Conservation (phyloP, 2,329 filamentous ascomycete genomes). For the Dactylellina haptotyla region DNA sequence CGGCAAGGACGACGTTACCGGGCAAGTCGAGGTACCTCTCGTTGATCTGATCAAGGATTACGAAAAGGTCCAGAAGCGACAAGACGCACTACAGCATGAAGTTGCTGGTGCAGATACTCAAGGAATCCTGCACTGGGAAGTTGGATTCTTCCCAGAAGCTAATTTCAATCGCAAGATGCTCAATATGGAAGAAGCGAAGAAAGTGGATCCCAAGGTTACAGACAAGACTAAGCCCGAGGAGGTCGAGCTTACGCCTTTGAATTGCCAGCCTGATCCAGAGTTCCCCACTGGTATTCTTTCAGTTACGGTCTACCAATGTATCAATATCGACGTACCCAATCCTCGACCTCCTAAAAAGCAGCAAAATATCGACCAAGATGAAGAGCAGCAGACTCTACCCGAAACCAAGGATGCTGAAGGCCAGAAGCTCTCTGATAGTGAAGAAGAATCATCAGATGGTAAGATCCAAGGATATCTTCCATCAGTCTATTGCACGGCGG, state of each 20-base stretch:
- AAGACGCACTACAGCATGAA: constrained; percentile 83
- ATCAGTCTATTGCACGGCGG: constrained; percentile 91
- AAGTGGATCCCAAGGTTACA: constrained; percentile 82
- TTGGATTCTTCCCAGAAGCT: constrained; percentile 93
- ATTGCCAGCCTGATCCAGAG: constrained; percentile 90
- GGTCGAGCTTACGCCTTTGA: constrained; percentile 83
- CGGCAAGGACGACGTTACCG: constrained; percentile 92
- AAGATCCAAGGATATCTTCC: constrained; percentile 67
- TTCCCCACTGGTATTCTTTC: constrained; percentile 93
- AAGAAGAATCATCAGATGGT: constrained; percentile 43
- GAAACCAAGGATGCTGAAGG: constrained; percentile 86
- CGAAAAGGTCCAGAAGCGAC: constrained; percentile 88
- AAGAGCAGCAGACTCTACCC: constrained; percentile 65
- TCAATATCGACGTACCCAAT: constrained; percentile 75
- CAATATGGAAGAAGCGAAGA: constrained; percentile 73
- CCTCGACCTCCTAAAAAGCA: constrained; percentile 40
- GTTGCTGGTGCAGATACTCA: constrained; percentile 89
- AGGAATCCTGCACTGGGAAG: constrained; percentile 92
- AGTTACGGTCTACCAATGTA: constrained; percentile 90
- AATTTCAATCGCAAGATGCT: constrained; percentile 84
- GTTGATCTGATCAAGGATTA: constrained; percentile 95
- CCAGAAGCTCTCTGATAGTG: constrained; percentile 63
- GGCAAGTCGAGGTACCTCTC: constrained; percentile 91
- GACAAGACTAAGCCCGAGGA: constrained; percentile 78
- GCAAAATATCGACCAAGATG: constrained; percentile 28